Evolutionary conservation across 2,329 filamentous ascomycete species (phyloP), one percentile per base, ranked within the genome.

Genomic region (Aureobasidium sp.): DNA sequence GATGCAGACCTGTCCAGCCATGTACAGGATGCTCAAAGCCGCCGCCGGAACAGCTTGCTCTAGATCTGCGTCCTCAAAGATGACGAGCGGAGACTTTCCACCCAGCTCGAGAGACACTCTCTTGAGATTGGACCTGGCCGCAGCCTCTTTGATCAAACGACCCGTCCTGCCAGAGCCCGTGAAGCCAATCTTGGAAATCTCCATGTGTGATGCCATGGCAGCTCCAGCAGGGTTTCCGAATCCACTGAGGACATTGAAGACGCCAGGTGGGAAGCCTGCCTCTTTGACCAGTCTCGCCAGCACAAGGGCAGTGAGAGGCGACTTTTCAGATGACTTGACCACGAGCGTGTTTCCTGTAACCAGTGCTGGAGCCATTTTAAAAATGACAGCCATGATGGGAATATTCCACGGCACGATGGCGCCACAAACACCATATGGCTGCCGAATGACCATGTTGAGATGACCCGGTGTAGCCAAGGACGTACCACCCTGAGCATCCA

Each of bases 171-270:
- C 90, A 1, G 85, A 88, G 42, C 89, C 89, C 0, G 89, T 92
- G 65, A 91, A 91, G 1, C 88, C 87, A 66, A 92, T 80, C 77
- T 91, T 91, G 68, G 88, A 85, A n/a, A 91, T 80, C 34, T 82
- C 81, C 36, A 83, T 74, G 70, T 91, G 88, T 36, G 79, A 79
- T 5, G 85, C 85, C 11, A 91, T 79, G 0, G 87, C 85, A 5
- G 84, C 79, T 12, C 89, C 89, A 0, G 87, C 85, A 39, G 84
- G 84, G 29, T 79, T 80, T 52, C 88, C 86, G 20, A n/a, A 52
- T 15, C 62, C 62, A 53, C 63, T 84, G 79, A 90, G 72, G 60
- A 92, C 81, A 72, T 92, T 91, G 65, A 91, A 74, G 8, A 91
- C 88, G 39, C 89, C 89, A 0, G 88, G 83, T 3, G 89, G 89